Percentiles rank a stretch among this genome's conserved stretches.
Conservation (phyloP, 306 rosid species). For the Lagenaria siceraria region DNA sequence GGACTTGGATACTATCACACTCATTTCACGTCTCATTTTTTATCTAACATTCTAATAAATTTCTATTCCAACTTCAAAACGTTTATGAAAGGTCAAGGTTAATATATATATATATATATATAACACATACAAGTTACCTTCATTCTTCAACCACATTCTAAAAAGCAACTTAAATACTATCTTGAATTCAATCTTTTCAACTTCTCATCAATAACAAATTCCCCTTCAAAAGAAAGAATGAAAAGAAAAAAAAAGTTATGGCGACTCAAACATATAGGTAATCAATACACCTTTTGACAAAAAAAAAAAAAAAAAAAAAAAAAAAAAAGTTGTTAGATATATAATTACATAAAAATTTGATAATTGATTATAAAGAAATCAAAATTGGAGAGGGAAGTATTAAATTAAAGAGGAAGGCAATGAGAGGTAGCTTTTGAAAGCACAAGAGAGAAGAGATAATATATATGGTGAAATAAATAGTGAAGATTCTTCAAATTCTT, state of each 20-base stretch:
- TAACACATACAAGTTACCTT: neutral
- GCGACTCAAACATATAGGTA: neutral
- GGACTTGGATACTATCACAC: no score
- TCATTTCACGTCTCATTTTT: no score
- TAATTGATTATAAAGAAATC: neutral
- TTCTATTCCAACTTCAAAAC: no score
- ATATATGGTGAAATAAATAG: conserved; percentile 3
- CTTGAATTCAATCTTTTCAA: neutral
- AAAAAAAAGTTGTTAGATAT: neutral
- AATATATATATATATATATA: no score
- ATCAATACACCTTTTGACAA: neutral
- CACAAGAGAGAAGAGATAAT: neutral
- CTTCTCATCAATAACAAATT: neutral
- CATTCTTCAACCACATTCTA: neutral
- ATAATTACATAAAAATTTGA: neutral
- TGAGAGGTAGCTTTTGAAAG: neutral
- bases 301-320: neutral
- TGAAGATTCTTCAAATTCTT: conserved; percentile 7
- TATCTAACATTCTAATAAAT: no score
- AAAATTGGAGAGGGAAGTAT: neutral
- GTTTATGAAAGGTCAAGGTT: no score
- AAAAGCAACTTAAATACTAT: neutral
- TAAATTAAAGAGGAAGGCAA: neutral
- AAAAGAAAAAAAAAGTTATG: neutral
- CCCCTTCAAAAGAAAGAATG: neutral